phyloP scores from a whole-genome alignment of 2,329 filamentous ascomycete species.

The Neofusicoccum umdonicola region DNA sequence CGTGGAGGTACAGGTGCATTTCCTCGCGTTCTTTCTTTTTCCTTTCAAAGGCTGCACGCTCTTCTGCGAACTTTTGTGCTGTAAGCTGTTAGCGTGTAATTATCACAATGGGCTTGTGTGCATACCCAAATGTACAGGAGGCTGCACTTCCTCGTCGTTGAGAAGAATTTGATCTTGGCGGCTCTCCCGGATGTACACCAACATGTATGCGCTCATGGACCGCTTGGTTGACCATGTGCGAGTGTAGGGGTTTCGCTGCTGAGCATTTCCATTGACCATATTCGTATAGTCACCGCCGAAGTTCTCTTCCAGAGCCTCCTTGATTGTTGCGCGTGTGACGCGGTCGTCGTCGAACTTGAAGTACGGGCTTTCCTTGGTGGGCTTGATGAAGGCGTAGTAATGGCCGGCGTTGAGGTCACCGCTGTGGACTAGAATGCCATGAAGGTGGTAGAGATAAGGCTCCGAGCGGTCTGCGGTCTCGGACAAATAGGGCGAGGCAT shows the following conservation, averaged over 20 bases:
- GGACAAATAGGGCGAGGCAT: conserved; percentile 82
- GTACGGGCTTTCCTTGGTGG: conserved; percentile 87
- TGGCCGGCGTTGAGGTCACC: conserved; percentile 96
- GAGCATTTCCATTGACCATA: conserved; percentile 54
- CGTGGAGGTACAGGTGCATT: conserved; percentile 85
- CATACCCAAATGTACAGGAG: conserved; percentile 77
- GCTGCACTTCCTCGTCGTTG: conserved; percentile 71
- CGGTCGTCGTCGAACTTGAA: conserved; percentile 98
- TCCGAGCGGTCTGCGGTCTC: conserved; percentile 84
- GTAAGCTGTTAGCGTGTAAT: conserved; percentile 24
- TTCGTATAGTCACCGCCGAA: conserved; percentile 81
- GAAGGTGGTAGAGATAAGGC: conserved; percentile 85
- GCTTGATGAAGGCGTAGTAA: conserved; percentile 94
- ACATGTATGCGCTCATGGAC: conserved; percentile 92
- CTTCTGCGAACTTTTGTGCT: conserved; percentile 77
- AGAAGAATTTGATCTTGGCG: conserved; percentile 79
- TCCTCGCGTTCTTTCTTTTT: conserved; percentile 87
- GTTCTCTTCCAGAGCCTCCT: conserved; percentile 93
- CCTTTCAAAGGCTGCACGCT: conserved; percentile 71
- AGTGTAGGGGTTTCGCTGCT: conserved; percentile 63
- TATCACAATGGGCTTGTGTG: conserved; percentile 16
- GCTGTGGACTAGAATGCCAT: conserved; percentile 93
- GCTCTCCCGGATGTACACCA: conserved; percentile 92
- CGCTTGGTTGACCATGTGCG: conserved; percentile 63
- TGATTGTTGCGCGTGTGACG: conserved; percentile 87